phyloP scores from a whole-genome alignment of 169 alveolate species.

The Miamiensis avidus region DNA sequence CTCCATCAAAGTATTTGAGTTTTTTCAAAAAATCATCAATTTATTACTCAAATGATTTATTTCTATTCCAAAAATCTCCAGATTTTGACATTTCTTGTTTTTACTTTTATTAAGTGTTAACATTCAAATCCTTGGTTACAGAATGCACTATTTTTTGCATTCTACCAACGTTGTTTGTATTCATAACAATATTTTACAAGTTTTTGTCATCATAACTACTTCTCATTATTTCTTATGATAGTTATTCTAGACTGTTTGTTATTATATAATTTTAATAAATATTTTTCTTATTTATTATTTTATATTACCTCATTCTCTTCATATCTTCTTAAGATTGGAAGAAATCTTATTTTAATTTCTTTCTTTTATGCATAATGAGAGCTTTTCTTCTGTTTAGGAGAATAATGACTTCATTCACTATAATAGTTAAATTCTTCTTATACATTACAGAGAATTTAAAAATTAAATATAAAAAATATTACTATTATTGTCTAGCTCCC shows the following conservation, averaged over 20 bases:
- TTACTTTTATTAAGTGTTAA: constrained; percentile 24
- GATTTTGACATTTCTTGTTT: constrained; percentile 29
- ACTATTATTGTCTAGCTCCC: constrained; percentile 48
- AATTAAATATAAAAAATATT: too few species aligned
- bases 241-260: background rate
- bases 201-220: constrained; percentile 32
- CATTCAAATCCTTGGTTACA: constrained; percentile 22
- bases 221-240: constrained; percentile 7
- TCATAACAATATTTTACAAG: constrained; percentile 16
- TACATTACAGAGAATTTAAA: too few species aligned
- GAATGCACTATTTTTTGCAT: constrained; percentile 40
- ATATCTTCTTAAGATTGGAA: constrained; percentile 21
- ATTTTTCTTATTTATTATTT: background rate
- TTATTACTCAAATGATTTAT: constrained; percentile 37
- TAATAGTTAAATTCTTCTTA: too few species aligned
- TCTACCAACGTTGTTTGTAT: constrained; percentile 25
- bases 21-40: constrained; percentile 28
- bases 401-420: constrained; percentile 42
- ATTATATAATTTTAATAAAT: too few species aligned
- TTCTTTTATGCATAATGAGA: constrained; percentile 30
- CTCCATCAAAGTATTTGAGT: constrained; percentile 35
- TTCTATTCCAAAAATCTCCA: constrained; percentile 40
- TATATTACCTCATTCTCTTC: constrained; percentile 15
- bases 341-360: constrained; percentile 29
- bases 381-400: constrained; percentile 44